Evolutionary conservation across 1,284 basidiomycete species (phyloP).

Genomic region (Mycosarcoma mackinlayi): DNA sequence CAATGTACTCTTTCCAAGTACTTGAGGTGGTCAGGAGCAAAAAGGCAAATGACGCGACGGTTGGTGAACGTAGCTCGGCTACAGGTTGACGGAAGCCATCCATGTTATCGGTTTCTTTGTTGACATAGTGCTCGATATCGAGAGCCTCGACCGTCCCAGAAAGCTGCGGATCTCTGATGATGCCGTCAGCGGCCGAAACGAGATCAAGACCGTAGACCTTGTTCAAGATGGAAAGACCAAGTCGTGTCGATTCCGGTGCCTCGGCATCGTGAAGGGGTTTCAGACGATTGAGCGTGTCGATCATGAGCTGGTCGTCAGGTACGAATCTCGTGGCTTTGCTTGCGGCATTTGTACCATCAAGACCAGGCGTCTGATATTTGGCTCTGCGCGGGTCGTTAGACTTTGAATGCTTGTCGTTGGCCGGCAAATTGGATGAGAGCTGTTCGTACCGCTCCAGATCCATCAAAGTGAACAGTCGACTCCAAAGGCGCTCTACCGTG

Average conservation of each 20-base stretch:
- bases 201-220: conserved; percentile 40
- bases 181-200: conserved; percentile 17
- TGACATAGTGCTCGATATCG: conserved; percentile 14
- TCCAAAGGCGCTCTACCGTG: conserved; percentile 13
- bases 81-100: conserved; percentile 1
- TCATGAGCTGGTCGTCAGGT: conserved; percentile 28
- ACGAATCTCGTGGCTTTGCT: conserved; percentile 14
- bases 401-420: not conserved
- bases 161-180: conserved; percentile 21
- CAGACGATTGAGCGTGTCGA: conserved; percentile 8
- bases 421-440: not conserved
- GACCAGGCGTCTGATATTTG: not conserved
- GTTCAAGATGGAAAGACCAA: conserved; percentile 12
- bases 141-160: not conserved
- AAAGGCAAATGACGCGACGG: conserved; percentile 6
- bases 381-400: not conserved
- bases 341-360: not conserved
- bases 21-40: not conserved
- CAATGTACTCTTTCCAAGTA: conserved; percentile 6
- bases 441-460: conserved; percentile 22
- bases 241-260: not conserved
- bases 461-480: conserved; percentile 14
- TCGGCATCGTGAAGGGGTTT: not conserved
- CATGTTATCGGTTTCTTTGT: not conserved
- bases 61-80: conserved; percentile 10